Evolutionary conservation across 2,329 filamentous ascomycete genomes (phyloP).

Genomic region (Trichoderma pleuroti): DNA sequence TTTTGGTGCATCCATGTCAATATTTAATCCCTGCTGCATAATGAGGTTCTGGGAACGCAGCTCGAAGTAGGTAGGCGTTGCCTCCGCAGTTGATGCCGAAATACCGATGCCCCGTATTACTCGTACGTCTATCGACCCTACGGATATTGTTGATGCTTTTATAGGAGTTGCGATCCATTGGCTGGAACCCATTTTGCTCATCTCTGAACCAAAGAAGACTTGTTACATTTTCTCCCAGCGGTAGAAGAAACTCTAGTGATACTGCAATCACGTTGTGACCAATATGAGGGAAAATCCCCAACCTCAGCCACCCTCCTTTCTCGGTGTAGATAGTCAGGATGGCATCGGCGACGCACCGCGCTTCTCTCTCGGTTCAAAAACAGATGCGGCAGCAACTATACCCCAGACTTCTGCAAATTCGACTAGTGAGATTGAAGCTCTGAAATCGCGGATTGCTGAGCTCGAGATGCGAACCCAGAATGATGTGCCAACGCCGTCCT

Average conservation of each 20-base stretch:
- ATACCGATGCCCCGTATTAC: background rate
- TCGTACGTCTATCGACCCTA: background rate
- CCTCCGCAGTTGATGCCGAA: background rate
- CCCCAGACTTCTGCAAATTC: background rate
- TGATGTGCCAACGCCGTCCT: background rate
- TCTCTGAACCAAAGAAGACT: background rate
- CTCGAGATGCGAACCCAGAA: background rate
- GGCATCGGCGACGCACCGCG: background rate
- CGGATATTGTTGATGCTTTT: background rate
- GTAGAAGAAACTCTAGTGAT: background rate
- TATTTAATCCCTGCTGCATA: background rate
- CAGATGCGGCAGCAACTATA: background rate
- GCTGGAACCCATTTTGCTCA: background rate
- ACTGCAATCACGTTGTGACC: background rate
- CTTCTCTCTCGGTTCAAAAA: background rate
- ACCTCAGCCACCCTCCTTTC: background rate
- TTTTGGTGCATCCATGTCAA: background rate
- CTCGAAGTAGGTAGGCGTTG: background rate
- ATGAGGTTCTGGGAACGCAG: background rate
- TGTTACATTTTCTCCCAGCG: background rate
- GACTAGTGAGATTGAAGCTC: background rate
- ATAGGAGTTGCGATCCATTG: background rate
- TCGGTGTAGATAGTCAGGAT: background rate
- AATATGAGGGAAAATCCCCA: background rate
- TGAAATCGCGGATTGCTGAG: background rate